These are phyloP conservation scores for Aureobasidium sp. DNA, from an alignment of 2,329 filamentous ascomycete species.

Conservation along the genomic window DNA sequence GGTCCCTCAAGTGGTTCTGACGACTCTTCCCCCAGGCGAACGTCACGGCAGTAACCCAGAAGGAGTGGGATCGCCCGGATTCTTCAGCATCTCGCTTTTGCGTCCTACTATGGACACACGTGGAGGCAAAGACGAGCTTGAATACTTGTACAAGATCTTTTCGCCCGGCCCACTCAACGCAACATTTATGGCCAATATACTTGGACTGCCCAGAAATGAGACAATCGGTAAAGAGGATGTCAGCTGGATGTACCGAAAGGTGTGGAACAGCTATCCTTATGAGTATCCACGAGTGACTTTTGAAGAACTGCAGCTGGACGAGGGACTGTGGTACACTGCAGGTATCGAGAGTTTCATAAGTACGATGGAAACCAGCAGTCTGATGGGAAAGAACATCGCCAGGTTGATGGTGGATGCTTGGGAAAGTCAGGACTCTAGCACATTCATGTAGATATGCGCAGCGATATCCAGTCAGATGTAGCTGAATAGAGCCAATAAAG, in stretches of 20 bases:
- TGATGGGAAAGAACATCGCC: slow-evolving; percentile 85
- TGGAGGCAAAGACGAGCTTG: slow-evolving; percentile 22
- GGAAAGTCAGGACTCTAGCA: slow-evolving; percentile 12
- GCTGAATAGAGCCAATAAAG: no score
- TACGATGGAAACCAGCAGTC: slow-evolving; percentile 91
- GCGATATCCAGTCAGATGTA: no score
- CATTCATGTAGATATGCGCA: no score
- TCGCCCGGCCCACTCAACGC: slow-evolving; percentile 43
- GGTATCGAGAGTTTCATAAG: slow-evolving; percentile 89
- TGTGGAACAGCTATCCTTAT: slow-evolving; percentile 80
- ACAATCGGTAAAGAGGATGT: slow-evolving; percentile 39
- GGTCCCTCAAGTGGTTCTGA: slow-evolving; percentile 70
- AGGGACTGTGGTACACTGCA: slow-evolving; percentile 58
- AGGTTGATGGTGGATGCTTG: slow-evolving; percentile 58
- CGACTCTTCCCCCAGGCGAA: slow-evolving; percentile 62
- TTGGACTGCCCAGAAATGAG: slow-evolving; percentile 29
- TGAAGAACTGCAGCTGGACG: slow-evolving; percentile 64
- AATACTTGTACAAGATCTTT: slow-evolving; percentile 62
- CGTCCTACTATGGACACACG: slow-evolving; percentile 48
- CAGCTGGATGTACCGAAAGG: slow-evolving; percentile 68
- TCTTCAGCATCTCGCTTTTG: slow-evolving; percentile 79
- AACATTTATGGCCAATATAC: slow-evolving; percentile 40
- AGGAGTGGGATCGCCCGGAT: slow-evolving; percentile 64
- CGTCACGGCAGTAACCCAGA: slow-evolving; percentile 36
- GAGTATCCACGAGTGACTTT: slow-evolving; percentile 80